Percentiles rank a stretch among this genome's conserved stretches.
Conservation (phyloP, 164 flowering plant genomes). For the Chimonanthus salicifolius region DNA sequence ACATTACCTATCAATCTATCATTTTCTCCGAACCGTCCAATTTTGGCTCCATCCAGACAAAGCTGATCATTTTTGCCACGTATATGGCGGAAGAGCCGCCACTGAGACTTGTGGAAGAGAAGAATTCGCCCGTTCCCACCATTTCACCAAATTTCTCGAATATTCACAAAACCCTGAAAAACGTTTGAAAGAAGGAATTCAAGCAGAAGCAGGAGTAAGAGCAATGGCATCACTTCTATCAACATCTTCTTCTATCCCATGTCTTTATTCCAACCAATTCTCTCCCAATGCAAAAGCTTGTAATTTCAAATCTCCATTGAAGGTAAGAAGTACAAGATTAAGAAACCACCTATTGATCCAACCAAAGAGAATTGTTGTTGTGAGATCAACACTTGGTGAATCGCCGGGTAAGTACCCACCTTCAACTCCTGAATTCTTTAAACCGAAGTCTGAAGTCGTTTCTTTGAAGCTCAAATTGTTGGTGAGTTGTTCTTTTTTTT, state of each 20-base stretch:
- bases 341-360: neutral
- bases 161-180: too few species aligned
- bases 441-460: conserved; percentile 18
- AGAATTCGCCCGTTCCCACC: neutral
- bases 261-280: neutral
- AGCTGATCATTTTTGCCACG: neutral
- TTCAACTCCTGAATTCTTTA: conserved; percentile 10
- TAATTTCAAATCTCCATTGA: neutral
- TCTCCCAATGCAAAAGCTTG: neutral
- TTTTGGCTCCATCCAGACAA: neutral
- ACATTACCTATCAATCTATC: too few species aligned
- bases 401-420: conserved; percentile 30
- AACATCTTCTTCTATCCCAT: neutral
- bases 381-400: conserved; percentile 11
- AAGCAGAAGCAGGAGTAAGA: neutral
- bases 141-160: neutral
- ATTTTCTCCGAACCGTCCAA: neutral
- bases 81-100: neutral
- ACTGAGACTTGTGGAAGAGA: neutral
- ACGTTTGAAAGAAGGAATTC: neutral
- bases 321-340: neutral
- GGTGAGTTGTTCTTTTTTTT: conserved; percentile 23
- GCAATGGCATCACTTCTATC: neutral
- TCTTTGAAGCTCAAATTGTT: conserved; percentile 65
- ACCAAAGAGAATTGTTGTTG: conserved; percentile 11